Base-by-base conservation (phyloP, 1,284 basidiomycete genomes). In the Flammula alnicola region DNA sequence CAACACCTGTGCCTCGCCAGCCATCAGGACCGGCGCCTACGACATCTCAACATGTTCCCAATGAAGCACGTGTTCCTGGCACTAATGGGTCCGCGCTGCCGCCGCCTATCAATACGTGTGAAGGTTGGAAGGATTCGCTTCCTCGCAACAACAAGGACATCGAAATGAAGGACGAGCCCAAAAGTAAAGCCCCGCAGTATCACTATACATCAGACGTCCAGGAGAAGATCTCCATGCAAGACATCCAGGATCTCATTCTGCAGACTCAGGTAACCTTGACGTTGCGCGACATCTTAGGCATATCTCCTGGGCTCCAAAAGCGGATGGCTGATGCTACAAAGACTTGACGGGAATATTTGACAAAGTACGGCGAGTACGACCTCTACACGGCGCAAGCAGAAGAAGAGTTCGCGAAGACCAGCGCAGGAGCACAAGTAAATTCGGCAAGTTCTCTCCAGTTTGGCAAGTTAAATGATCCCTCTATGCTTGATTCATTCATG, bases 241-340 rank as follows among this genome's bases (percentile, higher is more conserved):
- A 29, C 2, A 27, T 55, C 3, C 25, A 42, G 20, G 25, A 42
- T 0, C 17, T 33, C 3, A 37, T 57, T 1, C 23, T 55, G 2
- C 16, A 43, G 5, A 46, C 49, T 1, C 26, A 27, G 11, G 25
- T 57, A 4, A 49, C 39, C 7, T 11, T 52, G 5, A 22, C 29
- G 2, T 32, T 52, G 1, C 16, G 42, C 12, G 48, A 50, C 12
- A 39, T 54, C 4, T 17, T 58, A 16, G 57, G 49, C 1, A 25
- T 52, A 3, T 58, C 43, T 1, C 31, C 38, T 3, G 39, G 39
- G 5, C 23, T 58, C 6, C 51, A 56, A 22, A 56, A 54, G 30
- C 2, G 36, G 0, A 26, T 58, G 12, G 23, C 29, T 0, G 30
- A 47, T 0, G 14, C 49, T 0, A 52, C 47, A 9, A 54, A 47